Percentiles rank a stretch among this genome's conserved stretches.
Conservation (phyloP, 805 yeast genomes). For the Saturnispora gosingensis region DNA sequence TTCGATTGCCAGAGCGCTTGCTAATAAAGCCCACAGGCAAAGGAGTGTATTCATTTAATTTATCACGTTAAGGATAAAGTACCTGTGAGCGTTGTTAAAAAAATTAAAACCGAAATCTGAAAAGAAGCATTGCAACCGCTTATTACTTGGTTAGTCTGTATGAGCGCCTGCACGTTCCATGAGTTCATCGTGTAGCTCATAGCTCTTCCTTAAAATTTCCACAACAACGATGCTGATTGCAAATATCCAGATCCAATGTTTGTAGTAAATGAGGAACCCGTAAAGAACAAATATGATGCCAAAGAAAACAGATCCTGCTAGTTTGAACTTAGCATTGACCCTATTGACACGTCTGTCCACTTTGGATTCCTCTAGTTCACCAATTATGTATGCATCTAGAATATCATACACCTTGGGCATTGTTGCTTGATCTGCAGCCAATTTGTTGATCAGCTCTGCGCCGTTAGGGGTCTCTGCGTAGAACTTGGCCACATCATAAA, state of each 20-base stretch:
- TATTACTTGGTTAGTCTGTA: neutral
- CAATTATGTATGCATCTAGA: conserved; percentile 1
- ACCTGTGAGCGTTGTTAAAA: neutral
- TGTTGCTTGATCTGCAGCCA: neutral
- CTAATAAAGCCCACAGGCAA: neutral
- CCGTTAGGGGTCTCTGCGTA: conserved; percentile 72
- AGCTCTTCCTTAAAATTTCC: neutral
- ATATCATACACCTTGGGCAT: neutral
- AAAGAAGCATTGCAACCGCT: neutral
- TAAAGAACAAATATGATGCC: neutral
- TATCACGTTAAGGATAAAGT: neutral
- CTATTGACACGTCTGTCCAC: neutral
- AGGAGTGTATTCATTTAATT: neutral
- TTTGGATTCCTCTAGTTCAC: neutral
- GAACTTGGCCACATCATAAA: conserved; percentile 66
- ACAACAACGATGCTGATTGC: neutral
- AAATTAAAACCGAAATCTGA: neutral
- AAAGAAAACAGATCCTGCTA: neutral
- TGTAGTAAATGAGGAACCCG: neutral
- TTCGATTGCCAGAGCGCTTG: neutral
- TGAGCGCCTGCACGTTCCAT: conserved; percentile 4
- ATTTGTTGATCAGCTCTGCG: conserved; percentile 45
- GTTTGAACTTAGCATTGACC: neutral
- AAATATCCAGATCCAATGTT: neutral
- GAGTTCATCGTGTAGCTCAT: conserved; percentile 2